Evolutionary conservation across 2,329 filamentous ascomycete species (phyloP).

Genomic region (Ploettnerulaceae sp.): DNA sequence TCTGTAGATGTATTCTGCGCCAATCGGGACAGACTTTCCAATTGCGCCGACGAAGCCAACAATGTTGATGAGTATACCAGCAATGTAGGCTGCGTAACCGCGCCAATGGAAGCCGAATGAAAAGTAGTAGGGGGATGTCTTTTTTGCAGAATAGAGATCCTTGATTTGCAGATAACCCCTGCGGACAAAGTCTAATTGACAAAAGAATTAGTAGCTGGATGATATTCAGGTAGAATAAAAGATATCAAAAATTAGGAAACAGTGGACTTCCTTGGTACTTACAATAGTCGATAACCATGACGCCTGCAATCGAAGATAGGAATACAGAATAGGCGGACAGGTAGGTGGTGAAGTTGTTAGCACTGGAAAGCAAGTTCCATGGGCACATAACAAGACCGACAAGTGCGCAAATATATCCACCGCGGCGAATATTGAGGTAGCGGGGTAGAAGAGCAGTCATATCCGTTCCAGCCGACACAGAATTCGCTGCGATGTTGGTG

Average conservation of each 20-base stretch:
- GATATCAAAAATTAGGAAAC: no score
- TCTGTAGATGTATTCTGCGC: slow-evolving; percentile 82
- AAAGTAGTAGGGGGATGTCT: slow-evolving; percentile 67
- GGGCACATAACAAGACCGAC: slow-evolving; percentile 84
- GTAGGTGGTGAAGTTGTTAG: slow-evolving; percentile 86
- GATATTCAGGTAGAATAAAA: no score
- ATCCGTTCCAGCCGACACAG: slow-evolving; percentile 71
- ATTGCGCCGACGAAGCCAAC: slow-evolving; percentile 86
- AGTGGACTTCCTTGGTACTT: no score
- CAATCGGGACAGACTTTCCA: slow-evolving; percentile 64
- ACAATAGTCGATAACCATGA: slow-evolving; percentile 82
- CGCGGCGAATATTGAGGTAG: slow-evolving; percentile 79
- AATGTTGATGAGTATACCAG: slow-evolving; percentile 83
- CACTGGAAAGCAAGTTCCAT: slow-evolving; percentile 68
- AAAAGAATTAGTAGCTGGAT: no score
- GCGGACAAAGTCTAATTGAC: slow-evolving; percentile 74
- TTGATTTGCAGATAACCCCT: slow-evolving; percentile 74
- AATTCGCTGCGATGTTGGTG: slow-evolving; percentile 85
- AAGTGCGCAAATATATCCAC: slow-evolving; percentile 77
- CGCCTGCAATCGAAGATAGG: slow-evolving; percentile 88
- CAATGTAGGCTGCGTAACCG: slow-evolving; percentile 75
- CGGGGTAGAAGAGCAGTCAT: slow-evolving; percentile 76
- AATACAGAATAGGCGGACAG: slow-evolving; percentile 91
- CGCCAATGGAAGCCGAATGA: slow-evolving; percentile 74
- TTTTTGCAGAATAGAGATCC: slow-evolving; percentile 71